phyloP scores from a whole-genome alignment of 441 rosid species.

The Erysimum pusillum region DNA sequence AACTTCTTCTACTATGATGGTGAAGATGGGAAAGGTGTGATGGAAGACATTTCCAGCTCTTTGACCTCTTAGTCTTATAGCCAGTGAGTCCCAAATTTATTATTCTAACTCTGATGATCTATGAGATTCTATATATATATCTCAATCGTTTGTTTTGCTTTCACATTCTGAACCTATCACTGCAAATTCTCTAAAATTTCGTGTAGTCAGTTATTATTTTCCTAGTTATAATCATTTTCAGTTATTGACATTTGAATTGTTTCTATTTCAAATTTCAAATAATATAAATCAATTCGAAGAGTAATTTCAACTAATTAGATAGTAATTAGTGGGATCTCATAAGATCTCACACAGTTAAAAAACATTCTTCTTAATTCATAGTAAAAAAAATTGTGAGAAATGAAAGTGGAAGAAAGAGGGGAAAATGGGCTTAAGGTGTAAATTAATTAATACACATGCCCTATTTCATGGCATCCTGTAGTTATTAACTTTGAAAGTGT shows the following conservation, averaged over 20 bases:
- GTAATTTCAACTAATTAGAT: neutral
- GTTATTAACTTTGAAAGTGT: too few species aligned
- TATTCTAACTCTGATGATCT: neutral
- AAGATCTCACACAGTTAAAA: neutral
- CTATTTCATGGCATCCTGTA: too few species aligned
- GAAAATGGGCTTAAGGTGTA: too few species aligned
- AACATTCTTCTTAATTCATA: slow-evolving; percentile 6
- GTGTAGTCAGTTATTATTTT: slow-evolving; percentile 36
- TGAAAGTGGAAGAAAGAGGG: slow-evolving; percentile 21
- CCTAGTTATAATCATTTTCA: slow-evolving; percentile 11
- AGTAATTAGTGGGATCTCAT: slow-evolving; percentile 13
- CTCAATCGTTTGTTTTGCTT: slow-evolving; percentile 6
- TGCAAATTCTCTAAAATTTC: slow-evolving; percentile 32
- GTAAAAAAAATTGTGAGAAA: neutral
- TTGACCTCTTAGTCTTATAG: slow-evolving; percentile 25
- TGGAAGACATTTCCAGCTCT: slow-evolving; percentile 74
- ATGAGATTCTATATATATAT: neutral
- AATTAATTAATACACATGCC: too few species aligned
- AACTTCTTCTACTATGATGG: slow-evolving; percentile 76
- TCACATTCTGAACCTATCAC: neutral
- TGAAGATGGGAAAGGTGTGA: slow-evolving; percentile 63
- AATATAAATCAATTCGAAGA: neutral
- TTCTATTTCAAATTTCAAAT: slow-evolving; percentile 47
- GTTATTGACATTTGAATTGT: slow-evolving; percentile 34
- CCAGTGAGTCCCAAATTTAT: slow-evolving; percentile 33